Percentiles rank a stretch among this genome's conserved stretches.
Evolutionary conservation across 192 early-diverging fungal genomes (phyloP).

Genomic region (Backusella psychrophila): DNA sequence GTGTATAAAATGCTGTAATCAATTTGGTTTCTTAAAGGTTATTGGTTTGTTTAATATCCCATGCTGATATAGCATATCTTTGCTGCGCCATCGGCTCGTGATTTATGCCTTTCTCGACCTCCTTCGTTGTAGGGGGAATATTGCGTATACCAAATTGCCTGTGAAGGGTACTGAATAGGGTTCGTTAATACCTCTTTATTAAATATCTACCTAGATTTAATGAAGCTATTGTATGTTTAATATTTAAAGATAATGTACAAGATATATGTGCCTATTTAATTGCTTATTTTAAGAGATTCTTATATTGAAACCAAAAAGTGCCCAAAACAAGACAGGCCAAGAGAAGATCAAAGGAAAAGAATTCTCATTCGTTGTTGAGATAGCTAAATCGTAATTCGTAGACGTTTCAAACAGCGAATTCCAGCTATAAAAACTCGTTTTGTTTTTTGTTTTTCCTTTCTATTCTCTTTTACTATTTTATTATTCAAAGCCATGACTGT

Average conservation of each 20-base stretch:
- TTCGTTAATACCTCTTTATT: not conserved
- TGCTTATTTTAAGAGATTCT: not conserved
- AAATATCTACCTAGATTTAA: not conserved
- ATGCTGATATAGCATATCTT: not conserved
- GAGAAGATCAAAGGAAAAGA: not conserved
- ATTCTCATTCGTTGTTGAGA: not conserved
- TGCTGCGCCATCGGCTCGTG: not conserved
- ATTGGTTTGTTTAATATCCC: not conserved
- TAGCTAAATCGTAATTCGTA: not conserved
- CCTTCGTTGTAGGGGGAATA: not conserved
- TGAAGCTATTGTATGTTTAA: too few relatives aligned
- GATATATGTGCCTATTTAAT: not conserved
- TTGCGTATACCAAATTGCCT: not conserved
- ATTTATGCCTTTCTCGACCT: not conserved
- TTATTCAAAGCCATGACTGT: not conserved
- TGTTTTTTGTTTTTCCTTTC: not conserved
- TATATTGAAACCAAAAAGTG: not conserved
- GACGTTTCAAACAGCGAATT: constrained; percentile 1
- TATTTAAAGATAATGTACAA: not conserved
- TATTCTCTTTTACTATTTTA: not conserved
- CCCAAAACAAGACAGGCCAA: not conserved
- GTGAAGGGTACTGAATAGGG: not conserved
- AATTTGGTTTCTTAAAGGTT: not conserved
- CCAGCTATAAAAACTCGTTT: not conserved
- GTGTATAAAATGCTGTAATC: not conserved